Evolutionary conservation across 208 protist species (phyloP), one percentile per base, ranked within the genome.

Genomic region (Blastocrithidia nonstop): DNA sequence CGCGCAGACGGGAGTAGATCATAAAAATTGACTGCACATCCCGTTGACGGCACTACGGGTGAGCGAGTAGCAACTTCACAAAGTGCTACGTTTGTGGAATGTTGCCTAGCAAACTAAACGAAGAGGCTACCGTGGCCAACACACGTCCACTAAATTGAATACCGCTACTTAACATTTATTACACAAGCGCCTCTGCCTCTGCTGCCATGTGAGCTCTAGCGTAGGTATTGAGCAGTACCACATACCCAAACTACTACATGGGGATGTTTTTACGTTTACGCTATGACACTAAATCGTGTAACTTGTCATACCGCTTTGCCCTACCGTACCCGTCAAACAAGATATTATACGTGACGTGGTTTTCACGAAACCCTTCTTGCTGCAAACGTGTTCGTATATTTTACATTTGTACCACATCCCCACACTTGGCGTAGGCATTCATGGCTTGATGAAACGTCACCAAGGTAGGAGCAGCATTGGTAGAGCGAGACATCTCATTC

Each of bases 371-470:
- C 4, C 81, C 78, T 33, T 81, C 68, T 7, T 42, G 50, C 33
- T 65, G 54, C 52, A 94, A 57, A 41, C 58, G 51, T 3, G 65
- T 57, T 0, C 78, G 74, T 38, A 88, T 63, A 1, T 50, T 49
- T 51, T 91, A 75, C 70, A 94, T 88, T 54, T 91, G 90, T 8
- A 44, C 51, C 13, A 94, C 73, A 44, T 94, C 81, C 3, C 86
- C 86, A 27, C 66, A 74, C 57, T 94, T 94, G 24, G 81, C 81
- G 57, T 91, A 94, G 17, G 86, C 81, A 50, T 85, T 88, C 77
- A 94, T 83, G n/a, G 69, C 76, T 29, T 88, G 78, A 37, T 94
- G 86, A 53, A 73, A 91, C 16, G 86, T 94, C 26, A 87, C 72
- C 15, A 88, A 67, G n/a, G 86, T 94, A 8, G 86, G 86, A 8